Evolutionary conservation across 306 rosid species (phyloP), one percentile per base, ranked within the genome.

Genomic region (Medicago truncatula): DNA sequence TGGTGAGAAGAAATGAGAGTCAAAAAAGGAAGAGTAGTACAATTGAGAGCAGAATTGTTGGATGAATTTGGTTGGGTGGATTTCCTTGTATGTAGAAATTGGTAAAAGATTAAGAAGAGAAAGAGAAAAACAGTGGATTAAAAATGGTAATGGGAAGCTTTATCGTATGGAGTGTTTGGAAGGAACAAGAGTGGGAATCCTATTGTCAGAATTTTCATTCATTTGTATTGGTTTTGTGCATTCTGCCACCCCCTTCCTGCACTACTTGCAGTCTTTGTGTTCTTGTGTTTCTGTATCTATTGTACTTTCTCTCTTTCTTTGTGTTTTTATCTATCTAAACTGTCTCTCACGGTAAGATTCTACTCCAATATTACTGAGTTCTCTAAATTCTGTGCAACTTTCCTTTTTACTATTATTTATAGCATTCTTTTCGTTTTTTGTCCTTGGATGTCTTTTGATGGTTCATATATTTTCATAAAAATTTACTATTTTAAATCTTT

Each of bases 141-240:
- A 87, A 85, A 86, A 72, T 76, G 80, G 78, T 12, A 82, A 71
- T 4, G 9, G 53, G 71, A 21, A 68, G 65, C 70, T 90, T 91
- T 88, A 91, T 87, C 96, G 91, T 85, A 63, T 84, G 83, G 92
- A 77, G 96, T 85, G 90, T 84, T 84, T 84, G 96, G 97, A 91
- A 87, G 92, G 76, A 91, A 85, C 90, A 75, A 84, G 90, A 85
- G 89, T 85, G 97, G 88, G 97, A 91, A 88, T 91, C 93, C 56
- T 84, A 67, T 18, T 85, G 91, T 90, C 96, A 87, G 96, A 82
- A 31, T 7, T 41, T 75, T 67, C 34, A 60, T 75, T 67, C 34
- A 60, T 76, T 49, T 49, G 6, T 6, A 49, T 49, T 76, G 73
- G 81, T 80, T 76, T 80, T 80, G 83, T 86, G 79, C 84, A 67